Base-by-base conservation (phyloP, 2,329 filamentous ascomycete species). In the Nothophoma quercina region DNA sequence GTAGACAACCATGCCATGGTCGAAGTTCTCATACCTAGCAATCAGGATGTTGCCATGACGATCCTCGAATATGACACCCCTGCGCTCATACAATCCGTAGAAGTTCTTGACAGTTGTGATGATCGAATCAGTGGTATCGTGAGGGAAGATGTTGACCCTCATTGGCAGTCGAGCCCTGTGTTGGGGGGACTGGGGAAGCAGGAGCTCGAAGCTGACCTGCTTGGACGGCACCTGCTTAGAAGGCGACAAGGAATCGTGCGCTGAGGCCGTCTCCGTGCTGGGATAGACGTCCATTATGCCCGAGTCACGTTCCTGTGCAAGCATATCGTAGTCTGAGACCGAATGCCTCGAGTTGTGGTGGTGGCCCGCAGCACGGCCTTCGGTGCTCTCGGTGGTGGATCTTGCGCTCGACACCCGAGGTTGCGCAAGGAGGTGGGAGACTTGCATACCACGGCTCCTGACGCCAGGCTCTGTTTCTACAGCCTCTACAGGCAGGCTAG, bases 81-180 rank as follows among this genome's bases (percentile, higher is more conserved):
- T 65, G 23, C 77, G 87, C 61, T 93, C 90, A 74, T 97, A 97
- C 63, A 99, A 84, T 56, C 95, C 95, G 73, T 96, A 98, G 79
- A 98, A 98, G 81, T 97, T 98, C 83, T 96, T 98, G 70, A 98
- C 93, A 1, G 95, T 98, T 12, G 92, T 95, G 60, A 98, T 91
- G 78, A 99, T 99, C 28, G 93, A 97, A 72, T 98, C 93, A 18
- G 93, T 98, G 44, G 91, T 93, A 79, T 99, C 95, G 76, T 98
- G 93, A 38, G 91, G 91, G 70, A 89, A 96, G 64, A 99, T 97
- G 69, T 96, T 90, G 46, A 93, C 89, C 68, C 89, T 83, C 85
- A 93, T 88, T n/a, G 90, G 89, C 62, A 93, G 81, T 70, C 90
- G 87, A 77, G 88, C 89, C 65, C 86, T 85, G 65, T 85, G 85